Conservation (phyloP, 192 early-diverging fungal genomes). For the Obelidium mucronatum region DNA sequence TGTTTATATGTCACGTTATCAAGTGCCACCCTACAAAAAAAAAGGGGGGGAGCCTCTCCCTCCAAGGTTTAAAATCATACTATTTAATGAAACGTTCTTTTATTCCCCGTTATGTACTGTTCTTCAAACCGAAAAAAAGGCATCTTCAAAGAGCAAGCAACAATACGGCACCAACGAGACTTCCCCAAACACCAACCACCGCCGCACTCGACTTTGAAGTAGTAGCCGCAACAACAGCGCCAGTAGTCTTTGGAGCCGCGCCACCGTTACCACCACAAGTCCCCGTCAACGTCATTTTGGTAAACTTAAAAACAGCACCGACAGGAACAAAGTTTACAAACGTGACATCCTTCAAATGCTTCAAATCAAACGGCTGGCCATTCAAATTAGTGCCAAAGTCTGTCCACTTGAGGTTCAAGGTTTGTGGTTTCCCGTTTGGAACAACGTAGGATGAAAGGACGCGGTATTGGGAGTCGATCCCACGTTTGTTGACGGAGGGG, state of each 20-base stretch:
- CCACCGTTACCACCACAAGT: constrained; percentile 11
- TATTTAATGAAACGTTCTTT: no score
- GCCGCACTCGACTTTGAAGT: background rate
- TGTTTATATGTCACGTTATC: no score
- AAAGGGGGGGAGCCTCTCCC: no score
- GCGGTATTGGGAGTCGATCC: constrained; percentile 29
- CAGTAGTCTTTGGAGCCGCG: background rate
- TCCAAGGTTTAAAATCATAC: no score
- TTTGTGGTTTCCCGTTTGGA: constrained; percentile 30
- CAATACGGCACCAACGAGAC: no score
- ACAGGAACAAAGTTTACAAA: constrained; percentile 35
- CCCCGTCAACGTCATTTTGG: constrained; percentile 22
- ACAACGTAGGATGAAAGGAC: constrained; percentile 28
- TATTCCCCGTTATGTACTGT: no score
- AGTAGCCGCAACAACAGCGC: background rate
- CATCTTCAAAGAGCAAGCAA: no score
- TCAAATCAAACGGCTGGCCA: constrained; percentile 34
- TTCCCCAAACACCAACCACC: background rate
- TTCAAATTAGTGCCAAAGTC: constrained; percentile 38
- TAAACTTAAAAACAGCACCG: constrained; percentile 17
- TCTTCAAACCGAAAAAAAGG: no score
- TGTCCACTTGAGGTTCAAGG: background rate
- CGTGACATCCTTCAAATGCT: constrained; percentile 40
- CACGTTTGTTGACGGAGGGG: background rate
- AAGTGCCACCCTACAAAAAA: no score